Evolutionary conservation across 2,329 filamentous ascomycete species (phyloP), one percentile per base, ranked within the genome.

Genomic region (Colletotrichum sp.): DNA sequence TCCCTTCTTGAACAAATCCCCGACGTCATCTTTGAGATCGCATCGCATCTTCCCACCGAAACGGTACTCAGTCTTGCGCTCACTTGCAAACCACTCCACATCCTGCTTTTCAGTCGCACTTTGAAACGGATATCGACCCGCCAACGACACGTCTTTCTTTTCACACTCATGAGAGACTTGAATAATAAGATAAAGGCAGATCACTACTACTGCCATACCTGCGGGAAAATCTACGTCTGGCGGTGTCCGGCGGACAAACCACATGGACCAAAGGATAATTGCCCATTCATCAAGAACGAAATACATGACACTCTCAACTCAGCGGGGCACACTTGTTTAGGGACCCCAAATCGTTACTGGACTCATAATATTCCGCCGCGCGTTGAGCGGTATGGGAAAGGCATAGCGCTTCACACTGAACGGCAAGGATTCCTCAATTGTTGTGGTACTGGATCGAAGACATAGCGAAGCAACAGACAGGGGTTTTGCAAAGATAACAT

Each of bases 191-290:
- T 26, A 22, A n/a, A 24, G 16, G 48, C 13, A 8, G 28, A 34
- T n/a, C n/a, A 24, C 9, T 76, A 76, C 36, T 67, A 73, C 32
- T 76, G 74, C 10, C 74, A 76, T 18, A 26, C 65, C 13, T 76
- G 74, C 8, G 34, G 59, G 3, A 73, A 52, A 13, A 55, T 76
- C 2, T 62, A 34, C 4, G 16, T 8, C 1, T 76, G 74, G 74
- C 48, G 28, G 28, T 76, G 74, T 5, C 59, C 64, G 4, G n/a
- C 24, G 12, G 57, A 15, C 2, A 48, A 22, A 13, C 8, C 24
- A 13, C 57, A 63, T 22, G 52, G 66, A 28, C 65, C 65, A 15
- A 59, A 24, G 22, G 48, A 62, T 15, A 22, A 8, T 16, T 70
- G 68, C 34, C 32, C 57, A 15, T 34, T 36, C 22, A 22, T 70